A percentile compares a stretch with the other conserved stretches of the same genome.
Conservation (phyloP, 345 rosid genomes). For the Iberis pinnata region DNA sequence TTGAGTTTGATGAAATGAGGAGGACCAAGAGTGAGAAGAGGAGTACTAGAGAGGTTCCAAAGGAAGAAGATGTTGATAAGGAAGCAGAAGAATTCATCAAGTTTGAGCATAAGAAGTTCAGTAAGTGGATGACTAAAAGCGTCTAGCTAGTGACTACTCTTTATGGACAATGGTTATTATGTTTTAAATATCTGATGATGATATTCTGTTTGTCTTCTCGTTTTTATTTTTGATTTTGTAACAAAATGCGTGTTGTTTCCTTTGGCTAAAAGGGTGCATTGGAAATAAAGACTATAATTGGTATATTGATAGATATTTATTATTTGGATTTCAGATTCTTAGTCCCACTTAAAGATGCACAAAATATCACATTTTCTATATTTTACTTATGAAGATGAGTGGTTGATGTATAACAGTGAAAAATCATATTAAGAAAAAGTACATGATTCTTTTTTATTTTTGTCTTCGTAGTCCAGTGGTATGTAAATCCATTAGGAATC, state of each 20-base stretch:
- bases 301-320: no score
- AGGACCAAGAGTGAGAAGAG: constrained; percentile 17
- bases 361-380: no score
- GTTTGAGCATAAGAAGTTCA: constrained; percentile 52
- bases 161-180: background rate
- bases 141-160: constrained; percentile 3
- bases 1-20: no score
- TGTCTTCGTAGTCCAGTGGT: no score
- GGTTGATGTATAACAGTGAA: no score
- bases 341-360: no score
- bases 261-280: constrained; percentile 5
- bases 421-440: no score
- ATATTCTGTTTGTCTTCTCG: background rate
- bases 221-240: constrained; percentile 7
- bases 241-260: constrained; percentile 3
- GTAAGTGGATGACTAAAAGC: constrained; percentile 19
- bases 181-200: background rate
- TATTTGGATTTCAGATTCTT: no score
- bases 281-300: background rate
- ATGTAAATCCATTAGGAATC: no score
- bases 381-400: no score
- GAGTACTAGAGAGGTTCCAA: no score
- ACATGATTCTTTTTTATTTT: no score
- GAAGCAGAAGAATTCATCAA: constrained; percentile 65
- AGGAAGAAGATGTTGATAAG: constrained; percentile 36